Base-by-base conservation (phyloP, 1,139 yeast species). In the Blastobotrys apis region DNA sequence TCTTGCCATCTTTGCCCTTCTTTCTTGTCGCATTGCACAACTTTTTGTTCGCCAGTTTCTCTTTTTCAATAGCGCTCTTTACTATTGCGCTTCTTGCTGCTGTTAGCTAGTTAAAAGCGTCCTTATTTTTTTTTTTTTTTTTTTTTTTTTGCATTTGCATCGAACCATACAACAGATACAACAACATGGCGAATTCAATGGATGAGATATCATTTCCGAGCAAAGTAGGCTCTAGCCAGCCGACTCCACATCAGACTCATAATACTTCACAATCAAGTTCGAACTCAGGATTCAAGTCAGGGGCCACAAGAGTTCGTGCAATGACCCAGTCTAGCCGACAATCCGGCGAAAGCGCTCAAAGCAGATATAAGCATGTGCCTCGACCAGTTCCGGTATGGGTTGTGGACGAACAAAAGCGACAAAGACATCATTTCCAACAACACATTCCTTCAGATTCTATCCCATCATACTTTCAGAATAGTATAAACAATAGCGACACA, bases 321-420 rank as follows among this genome's bases (percentile, higher is more conserved):
- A 37, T 42, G 45, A 42, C 45, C 20, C 45, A 42, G 25, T 42
- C 45, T 17, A 34, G 40, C 15, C 25, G 31, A 17, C 33, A 32
- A 6, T 26, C 36, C 12, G 31, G 19, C 4, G 38, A 38, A 16
- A 43, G 39, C 22, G 37, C 43, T 13, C 37, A 32, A 26, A 20
- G 27, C 21, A 30, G 33, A 6, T 37, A 37, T 27, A 32, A 37
- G 15, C 47, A 37, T 21, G 50, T 53, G 6, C 53, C 58, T 9
- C 44, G 56, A 29, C 58, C 59, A 1, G 39, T 47, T 17, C 59
- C 59, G 8, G 55, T 51, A 21, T 55, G 58, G 58, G 57, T 51
- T 2, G 41, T 45, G 33, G 46, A 43, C 26, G 41, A 30, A 26
- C 22, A 22, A 27, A 37, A 25, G 21, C 25, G 26, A 31, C 34